Base-by-base conservation (phyloP, 306 rosid species). In the Carpinus fangiana region DNA sequence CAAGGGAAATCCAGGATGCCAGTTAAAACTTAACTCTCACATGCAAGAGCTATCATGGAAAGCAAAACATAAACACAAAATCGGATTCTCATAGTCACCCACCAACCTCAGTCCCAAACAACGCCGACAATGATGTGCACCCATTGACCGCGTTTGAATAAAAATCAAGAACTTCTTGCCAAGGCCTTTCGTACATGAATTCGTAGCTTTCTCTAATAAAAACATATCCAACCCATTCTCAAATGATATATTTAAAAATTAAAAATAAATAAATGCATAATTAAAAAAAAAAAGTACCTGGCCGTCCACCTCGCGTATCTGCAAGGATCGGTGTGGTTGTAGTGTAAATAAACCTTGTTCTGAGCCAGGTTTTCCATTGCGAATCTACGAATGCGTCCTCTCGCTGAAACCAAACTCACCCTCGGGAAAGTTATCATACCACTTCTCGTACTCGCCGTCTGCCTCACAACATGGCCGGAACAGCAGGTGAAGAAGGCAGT, bases 161-260 rank as follows among this genome's bases (percentile, higher is more conserved):
- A 79, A 92, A 91, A 72, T 88, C 87, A 69, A 88, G 80, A 76
- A 95, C 89, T 75, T 68, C 86, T 55, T 88, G 81, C 98, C 98
- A 92, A 41, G 93, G 97, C 57, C 93, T 86, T 77, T 81, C 86
- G 38, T 88, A 56, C 98, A 95, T 90, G 82, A 88, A 89, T 62
- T 86, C 72, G 83, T 81, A 90, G 88, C 96, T 86, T 81, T 93
- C 97, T 75, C 97, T 90, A 78, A 53, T 36, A 57, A 55, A 55
- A 55, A 55, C 57, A 79, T 51, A 68, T 48, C 21, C 14, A 77
- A 2, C 14, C 36, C 10, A 71, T 77, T 38, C 53, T 75, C 61
- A 3, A 1, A 48, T 3, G 45, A 41, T 5, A 41, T 41, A 41
- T 41, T 41, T 41, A 4, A 41, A 7, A 41, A 5, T 4, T 50